A percentile compares a stretch with the other conserved stretches of the same genome.
Conservation (phyloP, 495 filamentous ascomycete genomes). For the Talaromyces stipitatus region DNA sequence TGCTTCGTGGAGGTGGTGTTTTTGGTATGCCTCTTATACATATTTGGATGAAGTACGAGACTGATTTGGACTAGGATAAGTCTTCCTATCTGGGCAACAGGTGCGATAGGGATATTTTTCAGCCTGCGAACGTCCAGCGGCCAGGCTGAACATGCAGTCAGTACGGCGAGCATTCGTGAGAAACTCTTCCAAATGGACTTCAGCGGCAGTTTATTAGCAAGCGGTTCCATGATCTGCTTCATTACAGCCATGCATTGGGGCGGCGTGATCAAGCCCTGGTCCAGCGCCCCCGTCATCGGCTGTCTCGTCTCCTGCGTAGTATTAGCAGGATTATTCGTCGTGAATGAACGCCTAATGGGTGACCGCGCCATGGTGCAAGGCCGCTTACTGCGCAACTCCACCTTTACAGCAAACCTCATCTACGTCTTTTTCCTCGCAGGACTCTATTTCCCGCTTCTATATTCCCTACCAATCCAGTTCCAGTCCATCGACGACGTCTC, state of each 20-base stretch:
- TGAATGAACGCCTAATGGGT: constrained; percentile 15
- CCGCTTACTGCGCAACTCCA: constrained; percentile 33
- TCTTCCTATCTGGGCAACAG: constrained; percentile 53
- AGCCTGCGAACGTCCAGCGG: background rate
- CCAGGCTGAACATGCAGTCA: no score
- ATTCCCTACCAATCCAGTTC: constrained; percentile 39
- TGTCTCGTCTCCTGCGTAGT: constrained; percentile 23
- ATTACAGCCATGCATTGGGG: constrained; percentile 38
- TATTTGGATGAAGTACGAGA: background rate
- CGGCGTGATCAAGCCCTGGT: constrained; percentile 29
- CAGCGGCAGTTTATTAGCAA: constrained; percentile 22
- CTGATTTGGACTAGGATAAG: constrained; percentile 21
- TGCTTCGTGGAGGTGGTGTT: constrained; percentile 40
- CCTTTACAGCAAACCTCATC: constrained; percentile 39
- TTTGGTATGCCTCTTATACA: constrained; percentile 15
- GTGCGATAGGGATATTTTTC: constrained; percentile 21
- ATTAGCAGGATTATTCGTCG: constrained; percentile 17
- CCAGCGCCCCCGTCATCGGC: constrained; percentile 22
- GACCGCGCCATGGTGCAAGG: constrained; percentile 24
- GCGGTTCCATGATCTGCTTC: constrained; percentile 28
- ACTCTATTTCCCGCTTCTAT: constrained; percentile 46
- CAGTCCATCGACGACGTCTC: constrained; percentile 47
- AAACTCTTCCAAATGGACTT: constrained; percentile 26
- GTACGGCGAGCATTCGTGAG: constrained; percentile 6
- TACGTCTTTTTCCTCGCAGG: constrained; percentile 48